Evolutionary conservation across 257 asterid species (phyloP), one percentile per base, ranked within the genome.

Genomic region (Scutellaria galericulata): DNA sequence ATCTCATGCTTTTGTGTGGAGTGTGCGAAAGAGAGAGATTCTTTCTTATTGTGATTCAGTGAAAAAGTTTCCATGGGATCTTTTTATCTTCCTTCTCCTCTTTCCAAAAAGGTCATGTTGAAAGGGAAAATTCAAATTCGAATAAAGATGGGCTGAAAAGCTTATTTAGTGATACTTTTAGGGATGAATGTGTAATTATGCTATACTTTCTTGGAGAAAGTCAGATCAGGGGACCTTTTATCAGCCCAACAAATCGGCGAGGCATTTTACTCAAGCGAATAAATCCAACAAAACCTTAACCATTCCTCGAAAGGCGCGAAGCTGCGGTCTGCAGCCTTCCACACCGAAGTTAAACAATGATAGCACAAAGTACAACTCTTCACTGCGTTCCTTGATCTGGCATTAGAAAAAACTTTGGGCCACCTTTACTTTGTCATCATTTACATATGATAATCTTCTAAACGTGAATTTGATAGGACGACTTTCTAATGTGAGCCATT

Each of bases 221-320:
- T 64, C 47, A 46, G 62, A 53, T 8, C 15, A 63, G 47, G 41
- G 18, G 0, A 18, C 18, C 18, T 18, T 18, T 18, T 1, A 42
- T 61, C 56, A 5, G 74, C 75, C 82, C 70, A 74, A 18, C 55
- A 48, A 60, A 60, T 75, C 67, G 76, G 85, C 42, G 35, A 3
- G 11, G 0, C 2, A 7, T 72, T 72, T 70, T 27, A 59, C 57
- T 59, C 58, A 55, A 68, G 71, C 20, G 40, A 66, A 59, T 11
- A 39, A 52, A 59, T 50, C 58, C 5, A 51, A 14, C 18, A 53
- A 11, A 75, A 59, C 78, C 55, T 52, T 31, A 15, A 65, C 53
- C 31, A 3, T 46, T 78, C 72, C 75, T 72, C 63, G 71, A 7
- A n/a, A 77, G 7, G 71, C 71, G 81, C 66, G 81, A 39, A 66